These are phyloP conservation scores for Suillus clintonianus DNA, from an alignment of 768 basidiomycete genomes.

Conservation along the genomic window DNA sequence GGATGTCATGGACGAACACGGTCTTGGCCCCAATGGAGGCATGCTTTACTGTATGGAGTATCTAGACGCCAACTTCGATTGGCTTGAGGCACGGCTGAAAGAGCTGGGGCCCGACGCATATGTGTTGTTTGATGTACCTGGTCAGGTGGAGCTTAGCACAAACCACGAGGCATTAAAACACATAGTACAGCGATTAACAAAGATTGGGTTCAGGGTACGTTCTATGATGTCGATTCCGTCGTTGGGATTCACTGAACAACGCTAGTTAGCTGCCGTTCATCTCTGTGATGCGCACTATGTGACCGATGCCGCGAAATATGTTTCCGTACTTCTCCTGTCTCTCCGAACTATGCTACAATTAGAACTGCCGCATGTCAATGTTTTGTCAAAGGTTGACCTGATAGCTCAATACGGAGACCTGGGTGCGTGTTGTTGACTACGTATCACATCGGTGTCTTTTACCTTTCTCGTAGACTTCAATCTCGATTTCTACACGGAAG, in stretches of 20 bases:
- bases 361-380: constrained; percentile 97
- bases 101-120: constrained; percentile 76
- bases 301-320: constrained; percentile 93
- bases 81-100: constrained; percentile 69
- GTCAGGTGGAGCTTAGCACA: constrained; percentile 96
- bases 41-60: constrained; percentile 98
- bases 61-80: constrained; percentile 92
- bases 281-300: constrained; percentile 97
- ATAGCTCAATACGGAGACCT: constrained; percentile 88
- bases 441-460: background rate
- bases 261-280: constrained; percentile 89
- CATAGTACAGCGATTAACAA: constrained; percentile 70
- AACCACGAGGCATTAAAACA: constrained; percentile 89
- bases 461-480: constrained; percentile 74
- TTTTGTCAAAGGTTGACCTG: constrained; percentile 95
- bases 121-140: constrained; percentile 93
- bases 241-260: constrained; percentile 5
- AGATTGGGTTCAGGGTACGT: constrained; percentile 84
- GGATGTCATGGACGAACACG: constrained; percentile 82
- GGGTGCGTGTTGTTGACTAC: constrained; percentile 50
- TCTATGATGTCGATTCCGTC: constrained; percentile 10
- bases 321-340: constrained; percentile 89
- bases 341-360: constrained; percentile 97
- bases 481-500: constrained; percentile 97
- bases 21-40: constrained; percentile 92